phyloP scores from a whole-genome alignment of 148 eudicot genomes.

The Salicornia ramosissima region DNA sequence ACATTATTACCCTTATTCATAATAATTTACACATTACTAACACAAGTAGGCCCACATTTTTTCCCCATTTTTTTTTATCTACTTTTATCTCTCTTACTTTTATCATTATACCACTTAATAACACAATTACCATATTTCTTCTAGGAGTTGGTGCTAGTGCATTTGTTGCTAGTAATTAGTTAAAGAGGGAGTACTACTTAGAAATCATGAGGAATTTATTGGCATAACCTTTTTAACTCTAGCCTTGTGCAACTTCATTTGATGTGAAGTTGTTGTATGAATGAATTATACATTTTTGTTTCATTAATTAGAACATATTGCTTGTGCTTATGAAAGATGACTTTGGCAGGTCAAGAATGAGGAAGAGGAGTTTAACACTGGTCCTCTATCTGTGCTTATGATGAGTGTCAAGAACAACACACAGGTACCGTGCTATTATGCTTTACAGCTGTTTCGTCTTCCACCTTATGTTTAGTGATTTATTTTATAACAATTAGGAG shows the following conservation, averaged over 20 bases:
- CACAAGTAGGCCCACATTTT: too few relatives aligned
- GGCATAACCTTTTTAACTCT: background rate
- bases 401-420: slow-evolving; percentile 92
- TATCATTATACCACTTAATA: too few relatives aligned
- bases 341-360: slow-evolving; percentile 64
- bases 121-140: too few relatives aligned
- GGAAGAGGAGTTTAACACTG: slow-evolving; percentile 94
- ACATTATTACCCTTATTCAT: too few relatives aligned
- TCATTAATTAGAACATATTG: background rate
- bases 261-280: background rate
- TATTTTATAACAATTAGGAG: background rate
- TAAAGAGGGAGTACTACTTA: too few relatives aligned
- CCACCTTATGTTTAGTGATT: background rate
- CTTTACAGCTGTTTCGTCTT: background rate
- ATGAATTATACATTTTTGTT: background rate
- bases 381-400: slow-evolving; percentile 88
- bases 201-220: background rate
- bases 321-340: background rate
- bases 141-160: too few relatives aligned
- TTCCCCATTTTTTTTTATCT: too few relatives aligned
- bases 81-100: too few relatives aligned
- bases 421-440: slow-evolving; percentile 40
- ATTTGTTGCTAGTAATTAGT: too few relatives aligned
- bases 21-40: too few relatives aligned
- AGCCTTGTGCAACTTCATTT: background rate